Conservation (phyloP, 1,139 yeast genomes). For the Wickerhamiella infanticola region DNA sequence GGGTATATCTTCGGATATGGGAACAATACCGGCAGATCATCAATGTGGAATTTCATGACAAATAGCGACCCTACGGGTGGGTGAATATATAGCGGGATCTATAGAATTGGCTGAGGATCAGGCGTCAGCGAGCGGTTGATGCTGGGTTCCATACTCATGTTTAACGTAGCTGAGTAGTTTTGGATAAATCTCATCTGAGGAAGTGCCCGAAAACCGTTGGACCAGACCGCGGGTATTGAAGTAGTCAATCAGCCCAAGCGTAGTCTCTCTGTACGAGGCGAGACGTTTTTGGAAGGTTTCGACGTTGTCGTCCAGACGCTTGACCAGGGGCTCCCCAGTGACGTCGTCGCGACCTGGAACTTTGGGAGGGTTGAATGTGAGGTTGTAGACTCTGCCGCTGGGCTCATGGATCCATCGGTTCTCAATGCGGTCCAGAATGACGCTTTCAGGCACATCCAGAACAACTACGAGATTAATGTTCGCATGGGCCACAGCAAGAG, state of each 20-base stretch:
- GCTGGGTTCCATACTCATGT: neutral
- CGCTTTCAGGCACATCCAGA: slow-evolving; percentile 64
- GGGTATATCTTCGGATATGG: slow-evolving; percentile 98
- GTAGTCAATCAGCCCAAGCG: slow-evolving; percentile 49
- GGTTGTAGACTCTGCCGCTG: slow-evolving; percentile 74
- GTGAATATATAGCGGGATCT: neutral
- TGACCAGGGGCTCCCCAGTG: slow-evolving; percentile 71
- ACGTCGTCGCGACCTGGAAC: slow-evolving; percentile 66
- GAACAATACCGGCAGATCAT: slow-evolving; percentile 85
- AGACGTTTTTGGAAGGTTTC: slow-evolving; percentile 56
- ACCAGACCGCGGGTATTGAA: slow-evolving; percentile 41
- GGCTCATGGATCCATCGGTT: slow-evolving; percentile 73
- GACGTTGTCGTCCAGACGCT: slow-evolving; percentile 68
- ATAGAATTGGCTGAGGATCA: neutral
- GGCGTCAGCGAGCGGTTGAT: neutral
- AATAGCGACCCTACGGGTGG: neutral
- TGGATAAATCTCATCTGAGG: slow-evolving; percentile 75
- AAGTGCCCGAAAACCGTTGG: slow-evolving; percentile 49
- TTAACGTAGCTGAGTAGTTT: slow-evolving; percentile 26
- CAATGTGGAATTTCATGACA: slow-evolving; percentile 48
- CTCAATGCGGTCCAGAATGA: slow-evolving; percentile 65
- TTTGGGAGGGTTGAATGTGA: slow-evolving; percentile 81
- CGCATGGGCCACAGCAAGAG: slow-evolving; percentile 29
- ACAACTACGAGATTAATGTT: slow-evolving; percentile 62
- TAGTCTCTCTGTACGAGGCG: slow-evolving; percentile 41